phyloP scores from a whole-genome alignment of 441 rosid genomes.

The Brassica balearica region DNA sequence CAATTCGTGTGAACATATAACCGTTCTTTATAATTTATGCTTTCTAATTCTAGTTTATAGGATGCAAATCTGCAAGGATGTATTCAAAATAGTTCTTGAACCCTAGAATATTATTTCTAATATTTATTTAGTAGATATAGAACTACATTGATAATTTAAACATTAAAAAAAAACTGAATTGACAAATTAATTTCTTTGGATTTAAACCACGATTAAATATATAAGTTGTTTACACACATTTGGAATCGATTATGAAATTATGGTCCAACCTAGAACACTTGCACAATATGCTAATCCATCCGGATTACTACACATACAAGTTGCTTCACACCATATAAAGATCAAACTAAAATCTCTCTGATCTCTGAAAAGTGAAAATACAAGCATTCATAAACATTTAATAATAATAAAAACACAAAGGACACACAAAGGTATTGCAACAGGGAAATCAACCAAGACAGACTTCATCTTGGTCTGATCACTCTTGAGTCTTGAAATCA shows the following conservation, averaged over 20 bases:
- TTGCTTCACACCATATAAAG: constrained; percentile 12
- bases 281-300: constrained; percentile 15
- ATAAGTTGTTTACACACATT: constrained; percentile 25
- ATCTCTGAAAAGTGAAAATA: constrained; percentile 39
- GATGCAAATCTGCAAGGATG: background rate
- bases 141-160: background rate
- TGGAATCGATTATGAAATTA: constrained; percentile 9
- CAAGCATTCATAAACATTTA: constrained; percentile 29
- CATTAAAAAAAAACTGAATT: too few species aligned
- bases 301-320: constrained; percentile 30
- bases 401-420: constrained; percentile 6
- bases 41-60: background rate
- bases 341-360: background rate
- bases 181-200: too few species aligned
- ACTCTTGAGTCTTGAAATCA: constrained; percentile 96
- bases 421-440: constrained; percentile 38
- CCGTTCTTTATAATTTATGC: background rate
- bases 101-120: background rate
- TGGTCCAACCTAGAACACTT: constrained; percentile 25
- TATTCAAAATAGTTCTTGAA: background rate
- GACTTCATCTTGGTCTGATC: constrained; percentile 94
- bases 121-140: background rate
- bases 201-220: background rate
- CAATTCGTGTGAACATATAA: background rate
- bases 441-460: constrained; percentile 88